Conservation (phyloP, 768 basidiomycete species). For the Collybia mongolica region DNA sequence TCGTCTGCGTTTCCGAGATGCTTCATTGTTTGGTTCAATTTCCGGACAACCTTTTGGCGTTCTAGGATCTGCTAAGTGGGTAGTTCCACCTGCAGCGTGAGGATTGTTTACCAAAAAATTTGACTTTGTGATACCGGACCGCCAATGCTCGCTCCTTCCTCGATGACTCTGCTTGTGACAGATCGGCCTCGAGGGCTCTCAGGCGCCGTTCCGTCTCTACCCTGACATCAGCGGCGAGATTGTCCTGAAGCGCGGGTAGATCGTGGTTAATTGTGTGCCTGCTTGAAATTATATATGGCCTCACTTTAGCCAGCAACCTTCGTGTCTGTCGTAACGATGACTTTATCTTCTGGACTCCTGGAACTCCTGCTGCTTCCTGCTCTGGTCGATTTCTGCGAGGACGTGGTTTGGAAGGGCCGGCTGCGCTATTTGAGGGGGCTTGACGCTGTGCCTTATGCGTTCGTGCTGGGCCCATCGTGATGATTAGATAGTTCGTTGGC, state of each 20-base stretch:
- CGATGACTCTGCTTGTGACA: slow-evolving; percentile 58
- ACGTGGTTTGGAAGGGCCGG: slow-evolving; percentile 24
- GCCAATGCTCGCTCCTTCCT: slow-evolving; percentile 75
- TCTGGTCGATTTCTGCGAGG: slow-evolving; percentile 17
- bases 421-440: slow-evolving; percentile 11
- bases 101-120: slow-evolving; percentile 81
- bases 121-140: slow-evolving; percentile 82
- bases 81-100: no score
- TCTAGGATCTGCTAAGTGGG: slow-evolving; percentile 42
- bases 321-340: slow-evolving; percentile 80
- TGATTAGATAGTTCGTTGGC: slow-evolving; percentile 3
- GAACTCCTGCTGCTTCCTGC: slow-evolving; percentile 33
- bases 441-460: slow-evolving; percentile 8
- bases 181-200: slow-evolving; percentile 71
- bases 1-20: slow-evolving; percentile 36
- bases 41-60: slow-evolving; percentile 81
- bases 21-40: slow-evolving; percentile 69
- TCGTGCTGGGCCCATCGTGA: slow-evolving; percentile 18
- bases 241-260: slow-evolving; percentile 46
- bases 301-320: slow-evolving; percentile 77
- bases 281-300: slow-evolving; percentile 3
- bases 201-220: slow-evolving; percentile 79
- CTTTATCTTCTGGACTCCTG: slow-evolving; percentile 87
- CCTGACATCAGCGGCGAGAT: slow-evolving; percentile 80
- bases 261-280: background rate